These are phyloP conservation scores for Penicillium lagena DNA, from an alignment of 495 filamentous ascomycete species.

Conservation along the genomic window DNA sequence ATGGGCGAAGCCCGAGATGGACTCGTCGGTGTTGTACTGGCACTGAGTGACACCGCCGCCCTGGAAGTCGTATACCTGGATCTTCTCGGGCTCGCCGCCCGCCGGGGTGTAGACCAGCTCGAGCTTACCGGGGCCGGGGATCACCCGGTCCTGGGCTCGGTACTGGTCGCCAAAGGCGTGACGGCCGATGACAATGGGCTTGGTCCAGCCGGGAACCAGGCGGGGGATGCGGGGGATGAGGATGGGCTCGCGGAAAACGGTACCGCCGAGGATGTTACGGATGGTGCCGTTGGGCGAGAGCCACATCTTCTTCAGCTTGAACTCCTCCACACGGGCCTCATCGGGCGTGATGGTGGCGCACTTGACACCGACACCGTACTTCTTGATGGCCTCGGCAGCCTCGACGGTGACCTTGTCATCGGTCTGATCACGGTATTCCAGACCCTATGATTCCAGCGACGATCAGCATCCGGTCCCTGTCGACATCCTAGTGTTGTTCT, in stretches of 20 bases:
- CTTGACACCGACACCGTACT: constrained; percentile 97
- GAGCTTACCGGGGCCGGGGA: constrained; percentile 74
- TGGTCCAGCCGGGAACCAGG: constrained; percentile 93
- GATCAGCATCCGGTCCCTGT: constrained; percentile 1
- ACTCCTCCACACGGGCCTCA: constrained; percentile 93
- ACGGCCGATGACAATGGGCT: constrained; percentile 96
- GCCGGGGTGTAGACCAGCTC: constrained; percentile 88
- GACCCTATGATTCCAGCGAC: constrained; percentile 44
- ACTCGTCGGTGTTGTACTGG: constrained; percentile 97
- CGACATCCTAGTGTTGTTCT: constrained; percentile 2
- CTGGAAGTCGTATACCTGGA: constrained; percentile 88
- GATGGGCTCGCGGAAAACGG: constrained; percentile 97
- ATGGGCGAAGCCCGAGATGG: constrained; percentile 89
- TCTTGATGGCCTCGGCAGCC: constrained; percentile 94
- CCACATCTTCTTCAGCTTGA: constrained; percentile 99
- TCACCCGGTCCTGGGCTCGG: constrained; percentile 84
- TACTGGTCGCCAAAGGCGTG: constrained; percentile 99
- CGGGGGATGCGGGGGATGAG: constrained; percentile 88
- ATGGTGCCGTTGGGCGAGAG: constrained; percentile 97
- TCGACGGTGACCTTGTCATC: constrained; percentile 93
- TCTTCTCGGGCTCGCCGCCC: constrained; percentile 73
- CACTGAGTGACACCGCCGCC: constrained; percentile 85
- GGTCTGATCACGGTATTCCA: constrained; percentile 92
- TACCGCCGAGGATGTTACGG: constrained; percentile 89
- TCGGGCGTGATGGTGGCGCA: constrained; percentile 99